A percentile compares a stretch with the other conserved stretches of the same genome.
phyloP scores from a whole-genome alignment of 2,329 filamentous ascomycete genomes.

The Hypoxylon sp. region DNA sequence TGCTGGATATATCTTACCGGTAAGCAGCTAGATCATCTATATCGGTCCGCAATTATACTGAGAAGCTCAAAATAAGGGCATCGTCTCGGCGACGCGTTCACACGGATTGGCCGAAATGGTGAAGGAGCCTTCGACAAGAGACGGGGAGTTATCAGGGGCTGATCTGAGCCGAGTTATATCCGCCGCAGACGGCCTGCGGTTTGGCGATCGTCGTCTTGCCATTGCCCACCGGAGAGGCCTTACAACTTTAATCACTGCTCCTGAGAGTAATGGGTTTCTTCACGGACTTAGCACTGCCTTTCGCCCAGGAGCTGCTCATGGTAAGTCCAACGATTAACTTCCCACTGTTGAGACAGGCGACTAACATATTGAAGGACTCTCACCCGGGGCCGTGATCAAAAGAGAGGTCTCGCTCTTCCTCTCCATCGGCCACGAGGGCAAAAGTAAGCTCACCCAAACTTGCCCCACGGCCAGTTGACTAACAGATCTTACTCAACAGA shows the following conservation, averaged over 20 bases:
- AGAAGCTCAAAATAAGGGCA: not conserved
- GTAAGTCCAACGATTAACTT: not conserved
- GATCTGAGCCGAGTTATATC: not conserved
- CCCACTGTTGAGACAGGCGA: not conserved
- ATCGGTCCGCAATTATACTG: not conserved
- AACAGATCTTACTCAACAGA: not conserved
- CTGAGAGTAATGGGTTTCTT: not conserved
- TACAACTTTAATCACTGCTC: constrained; percentile 4
- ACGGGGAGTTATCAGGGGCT: constrained; percentile 2
- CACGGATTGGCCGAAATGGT: constrained; percentile 1
- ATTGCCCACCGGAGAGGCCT: constrained; percentile 1
- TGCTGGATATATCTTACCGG: constrained; percentile 1
- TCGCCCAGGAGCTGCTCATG: constrained; percentile 4
- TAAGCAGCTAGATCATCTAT: not conserved
- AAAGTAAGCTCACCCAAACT: not conserved
- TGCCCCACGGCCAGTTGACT: too few relatives aligned
- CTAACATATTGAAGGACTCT: not conserved
- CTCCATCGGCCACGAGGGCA: constrained; percentile 5
- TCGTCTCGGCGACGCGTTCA: constrained; percentile 4
- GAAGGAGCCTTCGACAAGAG: not conserved
- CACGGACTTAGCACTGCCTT: constrained; percentile 7
- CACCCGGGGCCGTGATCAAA: not conserved
- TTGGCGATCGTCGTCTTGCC: constrained; percentile 3
- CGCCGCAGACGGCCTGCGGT: not conserved
- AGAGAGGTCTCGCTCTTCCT: constrained; percentile 9